Base-by-base conservation (phyloP, 1,284 basidiomycete genomes). In the Mixia osmundae region DNA sequence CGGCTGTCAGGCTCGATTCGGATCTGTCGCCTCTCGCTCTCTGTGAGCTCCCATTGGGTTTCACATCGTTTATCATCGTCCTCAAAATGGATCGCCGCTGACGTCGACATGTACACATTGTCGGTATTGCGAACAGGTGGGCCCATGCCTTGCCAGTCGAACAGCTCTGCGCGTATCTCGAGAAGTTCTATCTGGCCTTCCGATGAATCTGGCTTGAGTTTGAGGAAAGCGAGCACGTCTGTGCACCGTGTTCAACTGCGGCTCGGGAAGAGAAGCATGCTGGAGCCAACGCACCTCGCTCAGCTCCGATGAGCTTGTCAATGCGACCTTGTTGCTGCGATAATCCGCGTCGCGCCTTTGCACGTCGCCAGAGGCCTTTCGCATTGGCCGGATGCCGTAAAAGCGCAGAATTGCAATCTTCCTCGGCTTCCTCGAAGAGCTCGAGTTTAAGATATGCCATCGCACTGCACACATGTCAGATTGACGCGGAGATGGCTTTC, bases 261-360 rank as follows among this genome's bases (percentile, higher is more conserved):
- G 16, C 18, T 12, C 16, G 12, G 32, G 22, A 26, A 34, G 10
- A 8, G 15, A 9, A 12, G 8, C 14, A 10, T 34, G 32, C 11
- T n/a, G 12, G 11, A 6, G 21, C 19, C 7, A 10, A 34, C 39
- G 19, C 18, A 41, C 40, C 40, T 34, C 37, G 7, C 20, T 41
- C 40, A 24, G 40, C 40, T 9, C 26, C 40, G 18, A 37, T 37
- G 15, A 41, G 37, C 36, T 41, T 41, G n/a, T 41, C 40, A 16
- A 41, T 22, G 22, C 38, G 31, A 8, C 40, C 40, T 3, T 34
- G 25, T 28, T 31, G 20, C 19, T 29, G 27, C 25, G 36, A 29
- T 12, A 35, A 29, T 8, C 31, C 40, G 21, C 35, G 27, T 21
- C 40, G 18, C 5, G 40, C 40, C 24, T 38, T 41, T 26, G 40